phyloP scores from a whole-genome alignment of 106 monocot species.

The Hemerocallis citrina region DNA sequence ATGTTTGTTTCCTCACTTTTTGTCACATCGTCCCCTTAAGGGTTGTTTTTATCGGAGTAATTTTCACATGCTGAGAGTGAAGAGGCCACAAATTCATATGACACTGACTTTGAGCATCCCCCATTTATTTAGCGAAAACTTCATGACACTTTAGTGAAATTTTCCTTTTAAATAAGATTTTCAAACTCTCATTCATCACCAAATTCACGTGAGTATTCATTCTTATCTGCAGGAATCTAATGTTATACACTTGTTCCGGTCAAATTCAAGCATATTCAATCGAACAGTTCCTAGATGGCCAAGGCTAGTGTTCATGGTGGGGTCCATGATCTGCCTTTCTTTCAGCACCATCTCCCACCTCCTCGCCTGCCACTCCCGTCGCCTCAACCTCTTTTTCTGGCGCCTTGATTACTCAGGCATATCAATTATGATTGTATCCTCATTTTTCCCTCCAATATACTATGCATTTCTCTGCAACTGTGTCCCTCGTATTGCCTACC shows the following conservation, averaged over 20 bases:
- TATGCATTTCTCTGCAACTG: constrained; percentile 86
- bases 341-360: constrained; percentile 80
- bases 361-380: constrained; percentile 84
- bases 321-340: constrained; percentile 62
- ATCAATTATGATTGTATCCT: constrained; percentile 84
- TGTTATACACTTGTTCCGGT: background rate
- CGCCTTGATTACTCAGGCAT: constrained; percentile 87
- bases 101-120: too few relatives aligned
- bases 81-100: too few relatives aligned
- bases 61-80: too few relatives aligned
- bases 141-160: too few relatives aligned
- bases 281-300: constrained; percentile 66
- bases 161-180: too few relatives aligned
- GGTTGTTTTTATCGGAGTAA: too few relatives aligned
- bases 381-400: constrained; percentile 77
- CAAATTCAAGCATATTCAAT: background rate
- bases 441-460: constrained; percentile 83
- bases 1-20: too few relatives aligned
- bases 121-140: too few relatives aligned
- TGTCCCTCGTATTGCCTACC: constrained; percentile 43
- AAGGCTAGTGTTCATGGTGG: constrained; percentile 59
- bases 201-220: background rate
- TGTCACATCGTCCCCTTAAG: too few relatives aligned
- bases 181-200: too few relatives aligned
- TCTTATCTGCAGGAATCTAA: constrained; percentile 3